A percentile compares a stretch with the other conserved stretches of the same genome.
Conservation (phyloP, 108 stramenopile species). For the Cyclostephanos tholiformis region DNA sequence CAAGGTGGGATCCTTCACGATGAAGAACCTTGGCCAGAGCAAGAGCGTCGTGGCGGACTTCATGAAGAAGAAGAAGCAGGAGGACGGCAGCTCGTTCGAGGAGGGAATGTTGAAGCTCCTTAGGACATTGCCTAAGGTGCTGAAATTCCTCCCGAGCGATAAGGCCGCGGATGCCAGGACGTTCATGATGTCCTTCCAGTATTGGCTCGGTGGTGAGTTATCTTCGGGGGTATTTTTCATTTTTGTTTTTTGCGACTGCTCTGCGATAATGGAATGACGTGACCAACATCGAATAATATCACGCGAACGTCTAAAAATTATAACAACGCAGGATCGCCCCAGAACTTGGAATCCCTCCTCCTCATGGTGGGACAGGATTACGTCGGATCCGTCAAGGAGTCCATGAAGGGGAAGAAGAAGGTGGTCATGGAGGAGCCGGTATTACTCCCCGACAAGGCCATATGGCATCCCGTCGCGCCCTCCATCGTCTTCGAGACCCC, state of each 20-base stretch:
- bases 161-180: conserved; percentile 96
- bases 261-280: too few relatives aligned
- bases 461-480: conserved; percentile 96
- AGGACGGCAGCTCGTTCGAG: conserved; percentile 95
- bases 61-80: conserved; percentile 98
- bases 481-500: conserved; percentile 89
- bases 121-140: conserved; percentile 94
- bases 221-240: not conserved
- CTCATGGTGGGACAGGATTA: conserved; percentile 93
- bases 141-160: conserved; percentile 95
- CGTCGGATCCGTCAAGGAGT: conserved; percentile 79
- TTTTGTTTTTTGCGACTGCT: not conserved
- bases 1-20: conserved; percentile 95
- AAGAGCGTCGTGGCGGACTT: conserved; percentile 95
- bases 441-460: conserved; percentile 97
- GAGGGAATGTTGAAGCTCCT: conserved; percentile 97
- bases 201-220: conserved; percentile 91
- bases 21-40: conserved; percentile 95
- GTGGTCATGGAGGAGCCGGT: conserved; percentile 86
- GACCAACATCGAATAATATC: too few relatives aligned
- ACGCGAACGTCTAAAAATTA: too few relatives aligned
- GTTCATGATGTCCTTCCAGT: conserved; percentile 99
- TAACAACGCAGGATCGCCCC: conserved; percentile 67
- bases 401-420: conserved; percentile 81
- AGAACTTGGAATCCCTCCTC: conserved; percentile 91